Conservation (phyloP, 345 rosid genomes). For the Salix purpurea region DNA sequence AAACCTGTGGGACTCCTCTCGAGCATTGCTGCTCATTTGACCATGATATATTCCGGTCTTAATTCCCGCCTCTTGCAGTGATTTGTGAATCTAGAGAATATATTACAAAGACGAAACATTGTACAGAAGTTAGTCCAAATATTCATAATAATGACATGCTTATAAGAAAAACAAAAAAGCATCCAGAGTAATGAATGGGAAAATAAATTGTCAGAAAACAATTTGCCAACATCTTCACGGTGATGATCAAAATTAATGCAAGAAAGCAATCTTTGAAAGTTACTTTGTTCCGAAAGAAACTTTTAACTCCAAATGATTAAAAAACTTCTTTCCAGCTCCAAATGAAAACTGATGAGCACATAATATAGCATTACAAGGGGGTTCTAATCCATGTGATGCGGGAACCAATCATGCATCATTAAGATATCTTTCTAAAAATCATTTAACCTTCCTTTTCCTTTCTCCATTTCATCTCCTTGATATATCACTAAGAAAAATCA, state of each 20-base stretch:
- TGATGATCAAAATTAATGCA: background rate
- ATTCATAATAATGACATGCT: background rate
- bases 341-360: too few species aligned
- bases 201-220: background rate
- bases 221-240: background rate
- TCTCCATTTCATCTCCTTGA: too few species aligned
- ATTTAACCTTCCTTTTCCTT: too few species aligned
- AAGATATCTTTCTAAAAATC: too few species aligned
- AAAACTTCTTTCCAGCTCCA: too few species aligned
- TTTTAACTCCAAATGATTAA: too few species aligned
- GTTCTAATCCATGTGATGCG: too few species aligned
- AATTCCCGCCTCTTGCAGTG: constrained; percentile 34
- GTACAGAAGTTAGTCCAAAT: background rate
- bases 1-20: constrained; percentile 45
- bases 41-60: constrained; percentile 48
- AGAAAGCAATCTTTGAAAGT: background rate
- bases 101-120: background rate
- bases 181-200: background rate
- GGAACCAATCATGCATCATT: too few species aligned
- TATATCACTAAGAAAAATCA: too few species aligned
- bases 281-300: too few species aligned
- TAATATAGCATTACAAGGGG: too few species aligned
- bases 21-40: constrained; percentile 41
- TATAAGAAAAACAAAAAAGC: background rate
- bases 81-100: constrained; percentile 30